These are phyloP conservation scores for Pseudocercospora pini-densiflorae DNA, from an alignment of 2,329 filamentous ascomycete species.

Conservation along the genomic window DNA sequence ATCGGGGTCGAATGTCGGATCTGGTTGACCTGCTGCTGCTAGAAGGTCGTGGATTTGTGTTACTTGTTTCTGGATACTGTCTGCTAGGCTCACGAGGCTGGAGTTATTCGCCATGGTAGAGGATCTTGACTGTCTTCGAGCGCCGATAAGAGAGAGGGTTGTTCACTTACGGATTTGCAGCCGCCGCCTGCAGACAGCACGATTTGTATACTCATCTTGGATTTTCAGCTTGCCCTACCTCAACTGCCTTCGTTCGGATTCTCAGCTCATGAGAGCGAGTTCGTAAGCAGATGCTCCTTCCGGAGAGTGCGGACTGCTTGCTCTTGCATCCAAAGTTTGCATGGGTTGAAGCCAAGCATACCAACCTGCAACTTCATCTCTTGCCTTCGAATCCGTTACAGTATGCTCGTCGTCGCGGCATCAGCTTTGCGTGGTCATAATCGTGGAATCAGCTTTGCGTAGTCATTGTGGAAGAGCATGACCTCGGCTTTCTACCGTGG, in stretches of 20 bases:
- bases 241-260: background rate
- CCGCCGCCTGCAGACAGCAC: too few species aligned
- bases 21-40: constrained; percentile 5
- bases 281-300: background rate
- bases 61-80: background rate
- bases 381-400: background rate
- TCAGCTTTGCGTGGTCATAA: too few species aligned
- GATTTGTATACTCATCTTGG: too few species aligned
- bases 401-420: background rate
- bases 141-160: too few species aligned
- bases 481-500: background rate
- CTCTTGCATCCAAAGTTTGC: background rate
- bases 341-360: background rate
- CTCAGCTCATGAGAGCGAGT: background rate
- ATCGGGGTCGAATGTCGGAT: constrained; percentile 7
- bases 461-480: background rate
- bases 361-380: background rate
- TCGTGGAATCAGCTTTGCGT: too few species aligned
- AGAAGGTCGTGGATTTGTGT: background rate
- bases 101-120: background rate
- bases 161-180: too few species aligned
- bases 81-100: constrained; percentile 1
- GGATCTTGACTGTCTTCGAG: background rate
- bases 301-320: background rate
- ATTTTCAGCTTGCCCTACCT: too few species aligned